Evolutionary conservation across 345 rosid species (phyloP), one percentile per base, ranked within the genome.

Genomic region (Streptanthus diversifolius): DNA sequence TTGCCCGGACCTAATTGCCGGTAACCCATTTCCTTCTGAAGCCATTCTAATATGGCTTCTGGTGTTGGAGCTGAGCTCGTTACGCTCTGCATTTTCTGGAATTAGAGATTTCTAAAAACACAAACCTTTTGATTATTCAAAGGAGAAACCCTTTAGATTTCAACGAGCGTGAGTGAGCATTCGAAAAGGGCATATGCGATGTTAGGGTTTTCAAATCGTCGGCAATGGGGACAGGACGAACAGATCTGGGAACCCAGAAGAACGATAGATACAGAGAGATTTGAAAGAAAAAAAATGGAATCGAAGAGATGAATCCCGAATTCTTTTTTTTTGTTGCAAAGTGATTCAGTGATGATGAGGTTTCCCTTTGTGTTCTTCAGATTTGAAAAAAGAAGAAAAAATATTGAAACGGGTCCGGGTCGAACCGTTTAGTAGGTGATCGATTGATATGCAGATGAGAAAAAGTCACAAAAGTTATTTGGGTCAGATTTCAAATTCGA

Each of bases 21-120:
- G 78, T 92, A 86, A 17, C 89, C 87, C 96, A 92, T 89, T 73
- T 92, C 98, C 81, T 86, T 92, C 47, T 86, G 88, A 39, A 90
- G 82, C 98, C 95, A 92, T 68, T 88, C 92, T 37, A 86, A 54
- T 27, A 89, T 89, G 18, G 87, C 96, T 65, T 89, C 92, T 9
- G 96, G 87, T 63, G 86, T 90, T 40, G 82, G 87, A 63, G 72
- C 45, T 12, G 71, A 73, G 80, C 77, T 79, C 73, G 79, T 22
- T 37, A 56, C 78, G 77, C 76, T 78, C 86, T 73, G 80, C 86
- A 83, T 61, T 70, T 62, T 14, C 18, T 65, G 68, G 68, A 17
- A 76, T 66, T 30, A 58, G 18, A 22, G 35, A 32, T 32, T 1
- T 32, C 35, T 22, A 29, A n/a, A n/a, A n/a, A n/a, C n/a, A n/a